Evolutionary conservation across 139 green algal genomes (phyloP).

Genomic region (Chlorella sorokiniana): DNA sequence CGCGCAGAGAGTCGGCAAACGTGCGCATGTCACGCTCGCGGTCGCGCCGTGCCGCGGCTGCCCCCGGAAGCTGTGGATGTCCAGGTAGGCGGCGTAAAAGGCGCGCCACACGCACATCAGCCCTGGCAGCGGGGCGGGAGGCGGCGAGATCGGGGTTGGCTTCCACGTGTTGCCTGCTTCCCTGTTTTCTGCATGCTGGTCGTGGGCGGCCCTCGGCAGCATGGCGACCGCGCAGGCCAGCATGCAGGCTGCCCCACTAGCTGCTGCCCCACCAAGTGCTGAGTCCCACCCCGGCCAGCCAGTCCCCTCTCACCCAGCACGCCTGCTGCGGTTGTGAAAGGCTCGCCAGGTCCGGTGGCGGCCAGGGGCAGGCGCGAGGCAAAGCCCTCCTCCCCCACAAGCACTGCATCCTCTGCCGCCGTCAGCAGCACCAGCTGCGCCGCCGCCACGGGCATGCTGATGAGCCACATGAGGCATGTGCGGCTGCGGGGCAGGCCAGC

Average conservation of each 20-base stretch:
- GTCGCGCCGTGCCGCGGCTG: conserved; percentile 23
- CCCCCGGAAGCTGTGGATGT: conserved; percentile 51
- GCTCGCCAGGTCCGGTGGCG: conserved; percentile 67
- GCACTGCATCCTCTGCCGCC: conserved; percentile 56
- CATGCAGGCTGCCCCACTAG: background rate
- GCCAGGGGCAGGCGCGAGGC: conserved; percentile 63
- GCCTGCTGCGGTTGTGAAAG: conserved; percentile 65
- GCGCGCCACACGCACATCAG: conserved; percentile 73
- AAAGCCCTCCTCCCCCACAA: conserved; percentile 60
- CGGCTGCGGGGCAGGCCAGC: background rate
- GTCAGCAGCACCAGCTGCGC: conserved; percentile 78
- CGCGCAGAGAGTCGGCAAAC: conserved; percentile 49
- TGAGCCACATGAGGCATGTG: conserved; percentile 61
- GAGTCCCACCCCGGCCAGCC: background rate
- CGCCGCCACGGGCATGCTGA: conserved; percentile 68
- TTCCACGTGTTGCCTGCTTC: background rate
- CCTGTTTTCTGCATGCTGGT: no score
- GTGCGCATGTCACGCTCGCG: conserved; percentile 33
- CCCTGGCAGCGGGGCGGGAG: conserved; percentile 19
- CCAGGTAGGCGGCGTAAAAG: conserved; percentile 73
- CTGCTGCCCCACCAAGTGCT: background rate
- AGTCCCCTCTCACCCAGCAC: conserved; percentile 51
- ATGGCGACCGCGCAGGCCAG: background rate
- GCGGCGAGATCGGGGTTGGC: background rate
- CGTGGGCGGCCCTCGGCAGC: no score